phyloP scores from a whole-genome alignment of 495 filamentous ascomycete species.

The Diplogelasinospora grovesii region DNA sequence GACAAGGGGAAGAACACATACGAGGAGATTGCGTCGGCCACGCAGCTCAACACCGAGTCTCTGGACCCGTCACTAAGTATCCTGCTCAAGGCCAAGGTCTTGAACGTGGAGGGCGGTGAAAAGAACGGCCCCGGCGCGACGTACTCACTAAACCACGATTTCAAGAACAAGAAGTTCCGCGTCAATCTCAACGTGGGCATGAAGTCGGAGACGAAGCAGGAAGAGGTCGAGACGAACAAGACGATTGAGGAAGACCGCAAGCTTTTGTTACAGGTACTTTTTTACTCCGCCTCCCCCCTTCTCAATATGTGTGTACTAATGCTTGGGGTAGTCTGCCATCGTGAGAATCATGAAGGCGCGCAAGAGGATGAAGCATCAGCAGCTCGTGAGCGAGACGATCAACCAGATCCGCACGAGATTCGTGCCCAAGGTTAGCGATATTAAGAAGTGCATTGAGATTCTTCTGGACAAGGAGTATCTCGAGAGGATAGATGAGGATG shows the following conservation, averaged over 20 bases:
- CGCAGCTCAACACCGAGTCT: slow-evolving; percentile 67
- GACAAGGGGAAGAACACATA: slow-evolving; percentile 79
- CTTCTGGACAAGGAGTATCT: slow-evolving; percentile 99
- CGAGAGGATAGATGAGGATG: slow-evolving; percentile 88
- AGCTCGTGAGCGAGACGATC: slow-evolving; percentile 90
- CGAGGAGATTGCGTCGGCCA: slow-evolving; percentile 76
- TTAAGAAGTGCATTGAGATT: slow-evolving; percentile 99
- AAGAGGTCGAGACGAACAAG: slow-evolving; percentile 96
- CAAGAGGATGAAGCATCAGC: slow-evolving; percentile 95
- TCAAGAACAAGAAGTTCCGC: slow-evolving; percentile 96
- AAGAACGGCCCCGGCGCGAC: slow-evolving; percentile 70
- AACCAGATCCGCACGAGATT: slow-evolving; percentile 92
- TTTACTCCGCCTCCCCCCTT: too few species aligned
- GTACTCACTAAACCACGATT: slow-evolving; percentile 82
- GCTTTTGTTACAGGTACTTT: slow-evolving; percentile 84
- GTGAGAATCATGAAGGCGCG: slow-evolving; percentile 99
- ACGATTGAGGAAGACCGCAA: slow-evolving; percentile 98
- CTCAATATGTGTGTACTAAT: slow-evolving; percentile 1
- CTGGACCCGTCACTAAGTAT: slow-evolving; percentile 80
- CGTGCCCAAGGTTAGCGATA: slow-evolving; percentile 84
- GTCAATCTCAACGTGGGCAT: slow-evolving; percentile 93
- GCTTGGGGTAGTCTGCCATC: slow-evolving; percentile 73
- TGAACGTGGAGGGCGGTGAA: slow-evolving; percentile 58
- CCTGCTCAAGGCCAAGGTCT: slow-evolving; percentile 84
- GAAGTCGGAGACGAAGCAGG: slow-evolving; percentile 90